A percentile compares a stretch with the other conserved stretches of the same genome.
phyloP scores from a whole-genome alignment of 129 eudicot genomes.

The Centrapalus pauciflorus region DNA sequence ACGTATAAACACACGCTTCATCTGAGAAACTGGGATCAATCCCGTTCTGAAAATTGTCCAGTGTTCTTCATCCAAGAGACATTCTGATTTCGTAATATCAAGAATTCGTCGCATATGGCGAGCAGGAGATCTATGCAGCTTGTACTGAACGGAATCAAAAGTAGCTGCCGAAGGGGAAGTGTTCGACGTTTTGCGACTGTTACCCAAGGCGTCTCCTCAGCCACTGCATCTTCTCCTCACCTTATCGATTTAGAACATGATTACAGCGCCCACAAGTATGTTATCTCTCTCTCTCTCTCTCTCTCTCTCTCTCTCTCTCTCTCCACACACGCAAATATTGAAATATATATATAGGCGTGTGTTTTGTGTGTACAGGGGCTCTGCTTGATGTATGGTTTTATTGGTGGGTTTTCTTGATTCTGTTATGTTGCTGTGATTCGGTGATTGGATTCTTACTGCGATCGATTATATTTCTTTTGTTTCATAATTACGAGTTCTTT shows the following conservation, averaged over 20 bases:
- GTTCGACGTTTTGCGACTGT: conserved; percentile 38
- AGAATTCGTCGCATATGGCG: conserved; percentile 33
- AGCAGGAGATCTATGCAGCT: conserved; percentile 37
- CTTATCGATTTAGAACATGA: conserved; percentile 58
- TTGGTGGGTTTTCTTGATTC: not conserved
- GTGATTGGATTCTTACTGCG: not conserved
- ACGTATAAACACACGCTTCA: not conserved
- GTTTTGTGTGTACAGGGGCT: not conserved
- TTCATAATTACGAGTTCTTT: not conserved
- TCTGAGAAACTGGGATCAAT: too few relatives aligned
- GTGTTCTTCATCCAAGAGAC: not conserved
- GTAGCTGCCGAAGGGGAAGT: not conserved
- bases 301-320: not conserved
- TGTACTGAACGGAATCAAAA: conserved; percentile 24
- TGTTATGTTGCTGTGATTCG: not conserved
- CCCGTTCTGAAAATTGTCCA: not conserved
- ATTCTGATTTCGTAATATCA: not conserved
- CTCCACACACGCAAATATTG: too few relatives aligned
- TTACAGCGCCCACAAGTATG: conserved; percentile 70
- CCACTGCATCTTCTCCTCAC: conserved; percentile 40
- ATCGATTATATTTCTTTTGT: not conserved
- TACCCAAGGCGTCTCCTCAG: conserved; percentile 27
- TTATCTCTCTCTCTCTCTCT: not conserved
- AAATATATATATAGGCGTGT: not conserved
- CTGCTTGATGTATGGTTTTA: not conserved